Percentiles rank a stretch among this genome's conserved stretches.
Conservation (phyloP, 495 filamentous ascomycete genomes). For the Hypomontagnella submonticulosa region DNA sequence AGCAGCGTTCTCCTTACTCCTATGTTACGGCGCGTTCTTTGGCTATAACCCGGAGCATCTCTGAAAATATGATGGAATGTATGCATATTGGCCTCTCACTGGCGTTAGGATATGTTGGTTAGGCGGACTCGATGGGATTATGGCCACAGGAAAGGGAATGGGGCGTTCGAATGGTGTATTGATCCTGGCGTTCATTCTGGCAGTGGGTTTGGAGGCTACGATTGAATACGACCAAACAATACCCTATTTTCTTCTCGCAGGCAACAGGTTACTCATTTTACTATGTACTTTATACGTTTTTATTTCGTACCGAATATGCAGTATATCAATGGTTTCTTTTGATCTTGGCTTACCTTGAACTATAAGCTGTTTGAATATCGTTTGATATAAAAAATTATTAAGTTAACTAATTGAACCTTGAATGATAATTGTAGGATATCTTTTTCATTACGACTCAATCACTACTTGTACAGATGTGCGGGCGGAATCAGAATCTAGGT, state of each 20-base stretch:
- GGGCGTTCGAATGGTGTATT: background rate
- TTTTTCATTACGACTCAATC: background rate
- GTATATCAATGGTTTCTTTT: no score
- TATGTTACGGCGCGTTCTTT: background rate
- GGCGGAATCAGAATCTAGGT: background rate
- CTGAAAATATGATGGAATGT: background rate
- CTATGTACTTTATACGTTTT: background rate
- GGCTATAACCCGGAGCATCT: background rate
- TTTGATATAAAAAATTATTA: no score
- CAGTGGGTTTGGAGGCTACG: conserved; percentile 1
- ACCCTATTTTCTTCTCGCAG: conserved; percentile 24
- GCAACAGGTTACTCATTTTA: conserved; percentile 6
- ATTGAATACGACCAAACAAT: conserved; percentile 19
- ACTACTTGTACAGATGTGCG: background rate
- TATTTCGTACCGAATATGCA: no score
- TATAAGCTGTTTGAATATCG: no score
- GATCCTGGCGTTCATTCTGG: conserved; percentile 14
- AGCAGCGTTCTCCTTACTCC: background rate
- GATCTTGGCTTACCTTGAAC: no score
- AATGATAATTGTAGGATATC: no score
- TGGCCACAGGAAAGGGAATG: conserved; percentile 22
- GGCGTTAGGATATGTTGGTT: background rate
- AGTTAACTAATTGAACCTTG: no score
- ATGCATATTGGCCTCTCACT: background rate
- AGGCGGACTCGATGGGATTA: conserved; percentile 1